Percentiles rank a stretch among this genome's conserved stretches.
phyloP scores from a whole-genome alignment of 2,329 filamentous ascomycete species.

The Dactylonectria macrodidyma region DNA sequence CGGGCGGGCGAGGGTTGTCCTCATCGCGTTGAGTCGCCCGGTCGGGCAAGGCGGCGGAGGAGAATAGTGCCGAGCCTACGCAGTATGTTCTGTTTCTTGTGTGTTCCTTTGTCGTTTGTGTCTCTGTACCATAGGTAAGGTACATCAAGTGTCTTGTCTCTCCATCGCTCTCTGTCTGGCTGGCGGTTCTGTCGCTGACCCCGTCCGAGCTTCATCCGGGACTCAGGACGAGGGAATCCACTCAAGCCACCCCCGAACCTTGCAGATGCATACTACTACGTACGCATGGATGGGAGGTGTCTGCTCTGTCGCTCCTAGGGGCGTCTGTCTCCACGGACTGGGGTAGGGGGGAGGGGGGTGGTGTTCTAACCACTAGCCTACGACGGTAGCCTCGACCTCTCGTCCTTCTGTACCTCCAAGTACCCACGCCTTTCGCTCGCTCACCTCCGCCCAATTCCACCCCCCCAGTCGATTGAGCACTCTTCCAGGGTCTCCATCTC shows the following conservation, averaged over 20 bases:
- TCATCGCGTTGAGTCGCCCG: no score
- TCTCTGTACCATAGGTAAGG: no score
- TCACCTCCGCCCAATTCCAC: background rate
- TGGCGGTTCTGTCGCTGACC: slow-evolving; percentile 30
- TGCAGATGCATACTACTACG: background rate
- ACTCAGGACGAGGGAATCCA: slow-evolving; percentile 37
- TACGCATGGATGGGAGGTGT: slow-evolving; percentile 11
- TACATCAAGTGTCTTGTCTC: no score
- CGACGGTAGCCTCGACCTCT: background rate
- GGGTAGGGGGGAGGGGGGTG: no score
- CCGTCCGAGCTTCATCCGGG: slow-evolving; percentile 39
- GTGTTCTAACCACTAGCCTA: background rate
- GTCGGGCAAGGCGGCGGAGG: no score
- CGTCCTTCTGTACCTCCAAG: slow-evolving; percentile 9
- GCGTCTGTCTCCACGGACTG: background rate
- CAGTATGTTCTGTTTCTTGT: no score
- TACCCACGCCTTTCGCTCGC: background rate
- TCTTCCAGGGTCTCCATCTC: background rate
- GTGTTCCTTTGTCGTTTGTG: no score
- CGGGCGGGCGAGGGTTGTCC: no score
- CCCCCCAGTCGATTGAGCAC: slow-evolving; percentile 1
- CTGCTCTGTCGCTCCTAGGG: background rate
- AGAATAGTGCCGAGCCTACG: no score
- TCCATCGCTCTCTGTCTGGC: background rate
- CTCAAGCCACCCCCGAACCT: slow-evolving; percentile 43